phyloP scores from a whole-genome alignment of 306 rosid genomes.

The Morella rubra region DNA sequence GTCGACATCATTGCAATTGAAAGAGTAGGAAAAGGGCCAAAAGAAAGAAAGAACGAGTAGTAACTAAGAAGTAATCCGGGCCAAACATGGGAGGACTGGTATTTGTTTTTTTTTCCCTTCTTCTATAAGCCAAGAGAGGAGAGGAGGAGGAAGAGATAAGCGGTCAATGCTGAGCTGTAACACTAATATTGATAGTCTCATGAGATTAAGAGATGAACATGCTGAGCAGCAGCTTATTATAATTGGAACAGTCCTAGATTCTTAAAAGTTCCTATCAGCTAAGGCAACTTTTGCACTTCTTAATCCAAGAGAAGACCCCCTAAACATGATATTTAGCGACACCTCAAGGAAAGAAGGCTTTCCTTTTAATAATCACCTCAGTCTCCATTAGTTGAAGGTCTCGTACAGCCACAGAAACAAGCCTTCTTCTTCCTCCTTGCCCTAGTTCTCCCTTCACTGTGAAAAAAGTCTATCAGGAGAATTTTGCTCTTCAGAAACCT shows the following conservation, averaged over 20 bases:
- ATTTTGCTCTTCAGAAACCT: conserved; percentile 63
- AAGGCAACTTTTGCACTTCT: conserved; percentile 23
- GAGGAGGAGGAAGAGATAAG: no score
- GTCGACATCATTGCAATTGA: no score
- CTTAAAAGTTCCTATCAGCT: conserved; percentile 22
- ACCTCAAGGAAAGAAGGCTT: conserved; percentile 27
- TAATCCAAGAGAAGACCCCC: conserved; percentile 34
- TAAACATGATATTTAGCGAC: conserved; percentile 32
- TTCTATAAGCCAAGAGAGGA: no score
- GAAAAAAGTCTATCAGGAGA: conserved; percentile 72
- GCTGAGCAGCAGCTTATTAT: conserved; percentile 35
- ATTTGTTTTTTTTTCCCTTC: no score
- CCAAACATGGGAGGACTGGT: no score
- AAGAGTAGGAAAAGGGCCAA: no score
- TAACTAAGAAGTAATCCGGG: no score
- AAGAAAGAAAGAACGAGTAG: no score
- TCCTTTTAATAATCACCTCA: conserved; percentile 34
- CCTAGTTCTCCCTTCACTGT: conserved; percentile 49
- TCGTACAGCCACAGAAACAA: conserved; percentile 69
- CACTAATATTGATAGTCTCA: background rate
- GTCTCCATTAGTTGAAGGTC: conserved; percentile 63
- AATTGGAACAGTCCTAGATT: conserved; percentile 33
- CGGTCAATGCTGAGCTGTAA: no score
- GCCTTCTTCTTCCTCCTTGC: conserved; percentile 59
- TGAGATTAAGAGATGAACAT: background rate